Evolutionary conservation across 2,329 filamentous ascomycete genomes (phyloP).

Genomic region (Waltergamsia citrina): DNA sequence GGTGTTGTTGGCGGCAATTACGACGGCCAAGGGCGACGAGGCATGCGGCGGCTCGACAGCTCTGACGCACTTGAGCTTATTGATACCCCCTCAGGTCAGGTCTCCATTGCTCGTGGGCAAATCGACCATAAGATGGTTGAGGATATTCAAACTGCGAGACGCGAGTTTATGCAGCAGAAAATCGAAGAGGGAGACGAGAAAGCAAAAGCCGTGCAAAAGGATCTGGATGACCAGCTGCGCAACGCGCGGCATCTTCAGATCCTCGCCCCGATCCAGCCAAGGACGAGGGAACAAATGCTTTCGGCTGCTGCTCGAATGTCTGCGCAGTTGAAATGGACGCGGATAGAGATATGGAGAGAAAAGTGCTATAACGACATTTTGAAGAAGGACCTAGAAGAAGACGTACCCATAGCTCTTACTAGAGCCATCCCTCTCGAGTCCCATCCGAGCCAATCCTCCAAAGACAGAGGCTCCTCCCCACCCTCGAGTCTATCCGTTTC

Average conservation of each 20-base stretch:
- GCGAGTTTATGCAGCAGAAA: constrained; percentile 73
- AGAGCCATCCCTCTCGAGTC: constrained; percentile 14
- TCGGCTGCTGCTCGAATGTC: constrained; percentile 75
- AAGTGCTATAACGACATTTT: constrained; percentile 88
- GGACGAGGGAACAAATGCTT: constrained; percentile 80
- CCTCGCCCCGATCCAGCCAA: constrained; percentile 81
- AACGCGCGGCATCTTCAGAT: constrained; percentile 88
- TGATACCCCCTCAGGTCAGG: constrained; percentile 63
- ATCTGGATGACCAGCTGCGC: constrained; percentile 72
- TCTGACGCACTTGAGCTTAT: constrained; percentile 51
- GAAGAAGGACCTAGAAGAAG: constrained; percentile 75
- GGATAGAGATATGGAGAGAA: constrained; percentile 86
- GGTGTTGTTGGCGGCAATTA: constrained; percentile 79
- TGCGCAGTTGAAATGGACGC: constrained; percentile 86
- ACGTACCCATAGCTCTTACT: constrained; percentile 24
- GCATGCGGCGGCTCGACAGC: constrained; percentile 60
- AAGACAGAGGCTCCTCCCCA: constrained; percentile 15
- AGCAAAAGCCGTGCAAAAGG: constrained; percentile 61
- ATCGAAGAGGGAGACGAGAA: constrained; percentile 78
- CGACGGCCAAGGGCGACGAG: constrained; percentile 68
- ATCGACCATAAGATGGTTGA: constrained; percentile 77
- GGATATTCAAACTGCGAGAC: constrained; percentile 74
- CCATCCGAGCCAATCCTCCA: constrained; percentile 12
- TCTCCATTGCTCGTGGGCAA: constrained; percentile 61
- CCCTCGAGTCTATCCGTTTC: constrained; percentile 12